A percentile compares a stretch with the other conserved stretches of the same genome.
These are phyloP conservation scores for Boehmeria nivea DNA, from an alignment of 306 rosid genomes.

Conservation along the genomic window DNA sequence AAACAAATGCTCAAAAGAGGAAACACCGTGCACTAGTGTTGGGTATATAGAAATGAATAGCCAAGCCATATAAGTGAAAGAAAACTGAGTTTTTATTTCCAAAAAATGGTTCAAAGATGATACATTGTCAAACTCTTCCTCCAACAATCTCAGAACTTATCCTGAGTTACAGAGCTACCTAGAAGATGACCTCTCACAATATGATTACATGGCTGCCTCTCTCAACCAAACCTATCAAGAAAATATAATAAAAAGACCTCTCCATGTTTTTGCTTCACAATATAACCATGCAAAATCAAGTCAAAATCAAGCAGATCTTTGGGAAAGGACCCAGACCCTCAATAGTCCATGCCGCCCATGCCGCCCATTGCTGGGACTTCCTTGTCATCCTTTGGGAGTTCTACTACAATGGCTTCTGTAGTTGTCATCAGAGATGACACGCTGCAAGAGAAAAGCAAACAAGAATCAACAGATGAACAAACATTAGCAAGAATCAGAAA, in stretches of 20 bases:
- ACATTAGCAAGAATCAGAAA: neutral
- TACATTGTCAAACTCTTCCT: constrained; percentile 6
- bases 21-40: too few relatives aligned
- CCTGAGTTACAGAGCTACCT: constrained; percentile 31
- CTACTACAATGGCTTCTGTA: constrained; percentile 84
- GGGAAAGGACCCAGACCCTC: constrained; percentile 14
- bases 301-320: neutral
- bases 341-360: constrained; percentile 54
- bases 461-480: neutral
- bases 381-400: constrained; percentile 73
- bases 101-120: constrained; percentile 8
- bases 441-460: constrained; percentile 37
- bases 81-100: constrained; percentile 1
- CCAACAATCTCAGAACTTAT: neutral
- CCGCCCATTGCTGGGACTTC: constrained; percentile 59
- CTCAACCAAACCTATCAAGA: constrained; percentile 20
- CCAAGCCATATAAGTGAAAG: neutral
- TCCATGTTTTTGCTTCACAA: constrained; percentile 3
- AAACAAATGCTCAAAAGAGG: too few relatives aligned
- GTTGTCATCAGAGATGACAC: constrained; percentile 94
- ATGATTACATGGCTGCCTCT: constrained; percentile 43
- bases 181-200: constrained; percentile 29
- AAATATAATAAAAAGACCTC: neutral
- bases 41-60: too few relatives aligned
- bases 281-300: neutral